Evolutionary conservation across 306 rosid genomes (phyloP), one percentile per base, ranked within the genome.

Genomic region (Myrica gale): DNA sequence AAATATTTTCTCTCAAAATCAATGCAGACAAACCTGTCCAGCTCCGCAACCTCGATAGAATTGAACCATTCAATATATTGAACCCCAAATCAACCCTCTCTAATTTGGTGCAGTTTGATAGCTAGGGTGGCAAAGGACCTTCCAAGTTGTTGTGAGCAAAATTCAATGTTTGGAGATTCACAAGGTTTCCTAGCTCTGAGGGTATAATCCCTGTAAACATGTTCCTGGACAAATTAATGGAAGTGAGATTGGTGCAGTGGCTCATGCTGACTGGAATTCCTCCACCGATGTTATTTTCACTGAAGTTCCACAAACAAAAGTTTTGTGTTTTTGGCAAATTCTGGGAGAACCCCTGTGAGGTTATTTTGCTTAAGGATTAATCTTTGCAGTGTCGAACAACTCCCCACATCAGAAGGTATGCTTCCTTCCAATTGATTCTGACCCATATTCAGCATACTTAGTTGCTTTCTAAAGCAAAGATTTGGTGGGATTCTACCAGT

Each of bases 71-170:
- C 73, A 94, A 67, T 75, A 78, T 77, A 83, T 90, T 95, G 80
- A 87, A 92, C 47, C 96, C 95, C 53, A 80, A 96, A 73, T 89
- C 89, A 72, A 92, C 86, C 7, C 5, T 13, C 23, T 62, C 80
- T 85, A 95, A 26, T 69, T 79, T 87, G 61, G 78, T 61, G 78
- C 95, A 91, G 8, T 81, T 81, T 56, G 93, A 89, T 41, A 95
- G 82, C 66, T 83, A 84, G 77, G 89, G 51, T 6, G 97, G 90
- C 81, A 95, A 69, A 73, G 90, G 83, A 68, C 97, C 97, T 77
- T 77, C 87, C 56, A 95, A 81, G 45, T 63, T 76, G 84, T 95
- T 92, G 84, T 84, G 81, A 71, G 87, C 74, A 74, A 95, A 88
- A 56, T 17, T 52, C 82, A 95, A 60, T n/a, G 69, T n/a, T 58